A percentile compares a stretch with the other conserved stretches of the same genome.
Evolutionary conservation across 768 basidiomycete species (phyloP).

Genomic region (Pleurotus sapidus): DNA sequence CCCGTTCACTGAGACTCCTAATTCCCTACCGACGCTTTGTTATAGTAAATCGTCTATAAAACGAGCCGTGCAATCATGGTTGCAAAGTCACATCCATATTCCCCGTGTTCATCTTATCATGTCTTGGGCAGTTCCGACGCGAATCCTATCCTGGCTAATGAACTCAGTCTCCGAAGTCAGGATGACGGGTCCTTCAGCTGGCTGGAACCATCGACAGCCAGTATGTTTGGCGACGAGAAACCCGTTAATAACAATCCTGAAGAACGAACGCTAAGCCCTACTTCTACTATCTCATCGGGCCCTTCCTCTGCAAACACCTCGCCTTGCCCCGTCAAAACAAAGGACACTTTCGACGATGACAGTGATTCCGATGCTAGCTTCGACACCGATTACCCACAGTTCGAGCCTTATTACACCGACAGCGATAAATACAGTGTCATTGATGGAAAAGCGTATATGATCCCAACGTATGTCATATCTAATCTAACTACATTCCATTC

Average conservation of each 20-base stretch:
- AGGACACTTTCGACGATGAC: background rate
- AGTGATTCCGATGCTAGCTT: background rate
- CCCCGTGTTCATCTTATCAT: background rate
- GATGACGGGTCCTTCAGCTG: background rate
- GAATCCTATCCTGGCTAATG: background rate
- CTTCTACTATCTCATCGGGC: constrained; percentile 6
- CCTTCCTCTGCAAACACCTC: constrained; percentile 1
- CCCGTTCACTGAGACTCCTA: constrained; percentile 5
- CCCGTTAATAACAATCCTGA: background rate
- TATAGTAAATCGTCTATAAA: constrained; percentile 4
- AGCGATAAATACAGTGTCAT: background rate
- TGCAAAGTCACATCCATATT: background rate
- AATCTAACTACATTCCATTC: background rate
- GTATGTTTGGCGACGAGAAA: constrained; percentile 2
- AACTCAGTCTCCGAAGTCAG: background rate
- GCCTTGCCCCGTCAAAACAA: background rate
- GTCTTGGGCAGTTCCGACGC: constrained; percentile 5
- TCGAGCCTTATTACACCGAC: background rate
- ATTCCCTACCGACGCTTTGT: constrained; percentile 8
- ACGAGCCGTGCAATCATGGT: background rate
- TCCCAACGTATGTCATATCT: background rate
- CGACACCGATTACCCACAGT: constrained; percentile 1
- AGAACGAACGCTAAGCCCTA: background rate
- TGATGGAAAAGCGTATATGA: background rate
- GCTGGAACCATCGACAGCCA: background rate